phyloP scores from a whole-genome alignment of 1,284 basidiomycete genomes.

The Ustilago hordei region DNA sequence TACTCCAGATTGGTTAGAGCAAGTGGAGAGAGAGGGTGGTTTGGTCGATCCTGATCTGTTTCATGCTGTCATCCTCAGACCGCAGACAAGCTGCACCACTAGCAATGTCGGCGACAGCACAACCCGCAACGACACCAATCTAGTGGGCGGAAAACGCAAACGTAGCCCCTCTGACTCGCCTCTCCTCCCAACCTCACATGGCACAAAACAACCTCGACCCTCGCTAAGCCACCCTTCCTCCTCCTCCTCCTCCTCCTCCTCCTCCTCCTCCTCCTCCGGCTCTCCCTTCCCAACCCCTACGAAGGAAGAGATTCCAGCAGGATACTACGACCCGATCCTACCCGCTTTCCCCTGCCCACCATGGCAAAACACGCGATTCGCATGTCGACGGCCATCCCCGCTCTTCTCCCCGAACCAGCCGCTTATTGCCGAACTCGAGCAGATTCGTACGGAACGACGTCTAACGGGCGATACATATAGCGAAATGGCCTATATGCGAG shows the following conservation, averaged over 20 bases:
- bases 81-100: not conserved
- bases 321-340: conserved; percentile 22
- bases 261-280: not conserved
- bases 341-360: conserved; percentile 19
- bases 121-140: not conserved
- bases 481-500: conserved; percentile 65
- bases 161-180: conserved; percentile 25
- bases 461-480: conserved; percentile 55
- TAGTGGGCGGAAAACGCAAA: conserved; percentile 19
- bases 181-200: conserved; percentile 10
- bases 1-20: conserved; percentile 31
- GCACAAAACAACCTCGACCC: not conserved
- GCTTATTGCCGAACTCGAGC: conserved; percentile 59
- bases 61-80: conserved; percentile 23
- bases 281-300: not conserved
- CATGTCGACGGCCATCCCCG: conserved; percentile 59
- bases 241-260: not conserved
- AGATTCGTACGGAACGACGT: conserved; percentile 57
- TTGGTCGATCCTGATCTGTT: conserved; percentile 48
- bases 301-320: not conserved
- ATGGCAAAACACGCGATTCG: conserved; percentile 51
- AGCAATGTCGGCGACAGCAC: not conserved
- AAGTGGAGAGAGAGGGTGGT: conserved; percentile 13
- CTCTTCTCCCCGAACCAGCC: conserved; percentile 58
- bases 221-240: not conserved